Percentiles rank a stretch among this genome's conserved stretches.
phyloP scores from a whole-genome alignment of 495 filamentous ascomycete species.

The Podospora pseudopauciseta region DNA sequence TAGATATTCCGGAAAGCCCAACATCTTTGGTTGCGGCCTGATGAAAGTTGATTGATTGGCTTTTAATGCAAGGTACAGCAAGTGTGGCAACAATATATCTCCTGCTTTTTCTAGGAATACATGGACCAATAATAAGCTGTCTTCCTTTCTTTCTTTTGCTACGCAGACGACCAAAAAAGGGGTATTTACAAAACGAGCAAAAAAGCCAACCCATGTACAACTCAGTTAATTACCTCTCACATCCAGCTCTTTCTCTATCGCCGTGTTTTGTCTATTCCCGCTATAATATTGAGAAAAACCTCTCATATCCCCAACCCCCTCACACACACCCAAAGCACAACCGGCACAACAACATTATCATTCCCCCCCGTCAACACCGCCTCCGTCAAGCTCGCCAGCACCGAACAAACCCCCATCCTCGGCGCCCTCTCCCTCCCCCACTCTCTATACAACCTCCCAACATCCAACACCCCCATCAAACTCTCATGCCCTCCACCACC shows the following conservation, averaged over 20 bases:
- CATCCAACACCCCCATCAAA: conserved; percentile 16
- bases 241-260: not conserved
- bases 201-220: not conserved
- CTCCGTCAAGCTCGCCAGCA: conserved; percentile 84
- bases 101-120: not conserved
- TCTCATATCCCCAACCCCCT: conserved; percentile 57
- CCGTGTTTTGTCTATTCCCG: not conserved
- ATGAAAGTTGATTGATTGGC: not conserved
- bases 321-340: conserved; percentile 87
- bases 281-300: not conserved
- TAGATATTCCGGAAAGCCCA: not conserved
- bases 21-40: not conserved
- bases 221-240: not conserved
- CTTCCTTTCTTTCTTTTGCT: not conserved
- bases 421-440: conserved; percentile 42
- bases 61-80: not conserved
- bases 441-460: conserved; percentile 11
- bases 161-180: not conserved
- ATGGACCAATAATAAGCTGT: not conserved
- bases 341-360: conserved; percentile 97
- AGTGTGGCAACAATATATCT: not conserved
- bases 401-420: conserved; percentile 66
- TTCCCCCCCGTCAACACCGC: conserved; percentile 95
- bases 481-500: conserved; percentile 20
- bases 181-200: not conserved